Percentiles rank a stretch among this genome's conserved stretches.
Conservation (phyloP, 768 basidiomycete genomes). For the Neoboletus brunneissimus region DNA sequence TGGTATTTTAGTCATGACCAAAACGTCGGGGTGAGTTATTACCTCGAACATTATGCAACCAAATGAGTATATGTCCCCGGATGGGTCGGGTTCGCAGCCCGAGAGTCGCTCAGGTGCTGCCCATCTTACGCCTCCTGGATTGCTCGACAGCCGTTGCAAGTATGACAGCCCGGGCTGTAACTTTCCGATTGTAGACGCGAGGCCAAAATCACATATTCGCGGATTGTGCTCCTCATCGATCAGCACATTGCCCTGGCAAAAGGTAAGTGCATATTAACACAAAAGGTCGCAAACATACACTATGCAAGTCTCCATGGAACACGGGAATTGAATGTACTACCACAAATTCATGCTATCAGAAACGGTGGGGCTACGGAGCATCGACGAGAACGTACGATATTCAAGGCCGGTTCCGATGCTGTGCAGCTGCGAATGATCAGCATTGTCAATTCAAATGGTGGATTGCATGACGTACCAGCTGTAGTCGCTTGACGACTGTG, state of each 20-base stretch:
- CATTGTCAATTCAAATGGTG: too few species aligned
- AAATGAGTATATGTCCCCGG: conserved; percentile 2
- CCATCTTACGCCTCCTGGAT: neutral
- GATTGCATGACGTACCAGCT: too few species aligned
- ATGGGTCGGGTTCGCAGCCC: neutral
- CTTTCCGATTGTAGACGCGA: neutral
- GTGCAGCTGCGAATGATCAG: too few species aligned
- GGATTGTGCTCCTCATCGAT: neutral
- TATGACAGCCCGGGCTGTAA: neutral
- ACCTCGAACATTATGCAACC: conserved; percentile 5
- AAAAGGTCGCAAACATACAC: neutral
- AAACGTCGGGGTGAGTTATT: too few species aligned
- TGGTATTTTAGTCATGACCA: neutral
- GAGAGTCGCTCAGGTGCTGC: conserved; percentile 1
- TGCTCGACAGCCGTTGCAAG: neutral
- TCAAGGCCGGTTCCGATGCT: too few species aligned
- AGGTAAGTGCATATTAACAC: neutral
- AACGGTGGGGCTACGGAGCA: too few species aligned
- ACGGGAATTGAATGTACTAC: too few species aligned
- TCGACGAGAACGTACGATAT: too few species aligned
- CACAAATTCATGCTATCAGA: too few species aligned
- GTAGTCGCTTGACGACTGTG: too few species aligned
- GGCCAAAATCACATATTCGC: neutral
- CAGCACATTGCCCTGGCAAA: neutral
- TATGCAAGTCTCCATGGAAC: too few species aligned